Evolutionary conservation across 345 rosid genomes (phyloP).

Genomic region (Aquilaria yunnanensis): DNA sequence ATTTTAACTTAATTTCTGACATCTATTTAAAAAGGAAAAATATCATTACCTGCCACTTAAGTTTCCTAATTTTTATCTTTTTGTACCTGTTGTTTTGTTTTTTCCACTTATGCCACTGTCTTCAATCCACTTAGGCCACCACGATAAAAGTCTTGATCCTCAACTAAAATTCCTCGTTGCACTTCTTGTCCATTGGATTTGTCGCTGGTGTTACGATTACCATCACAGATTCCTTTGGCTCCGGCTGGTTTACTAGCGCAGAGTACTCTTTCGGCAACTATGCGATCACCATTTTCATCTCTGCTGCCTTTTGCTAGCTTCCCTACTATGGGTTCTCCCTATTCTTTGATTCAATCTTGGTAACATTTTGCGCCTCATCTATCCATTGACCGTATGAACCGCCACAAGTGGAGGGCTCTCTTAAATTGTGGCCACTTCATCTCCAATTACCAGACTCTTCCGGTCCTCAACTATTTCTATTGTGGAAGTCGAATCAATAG

Average conservation of each 20-base stretch:
- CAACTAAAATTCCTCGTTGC: conserved; percentile 25
- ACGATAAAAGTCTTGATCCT: conserved; percentile 28
- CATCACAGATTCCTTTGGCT: neutral
- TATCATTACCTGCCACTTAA: no score
- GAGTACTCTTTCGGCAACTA: neutral
- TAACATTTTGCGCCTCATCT: neutral
- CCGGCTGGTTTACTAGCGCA: no score
- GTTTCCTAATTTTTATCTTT: no score
- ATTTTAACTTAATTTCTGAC: no score
- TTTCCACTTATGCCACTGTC: neutral
- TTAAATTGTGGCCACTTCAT: neutral
- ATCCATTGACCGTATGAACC: neutral
- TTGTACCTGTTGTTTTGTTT: no score
- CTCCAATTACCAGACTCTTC: neutral
- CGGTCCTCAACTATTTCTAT: neutral
- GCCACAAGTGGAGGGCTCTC: neutral
- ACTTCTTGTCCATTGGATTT: conserved; percentile 21
- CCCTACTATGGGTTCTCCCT: neutral
- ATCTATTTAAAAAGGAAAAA: no score
- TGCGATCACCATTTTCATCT: conserved; percentile 5
- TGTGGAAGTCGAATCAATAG: neutral
- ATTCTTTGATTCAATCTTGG: conserved; percentile 6
- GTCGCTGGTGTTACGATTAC: conserved; percentile 1
- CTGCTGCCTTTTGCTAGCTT: neutral
- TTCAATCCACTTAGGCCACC: conserved; percentile 13